Evolutionary conservation across 2,329 filamentous ascomycete genomes (phyloP).

Genomic region (Emydomyces testavorans): DNA sequence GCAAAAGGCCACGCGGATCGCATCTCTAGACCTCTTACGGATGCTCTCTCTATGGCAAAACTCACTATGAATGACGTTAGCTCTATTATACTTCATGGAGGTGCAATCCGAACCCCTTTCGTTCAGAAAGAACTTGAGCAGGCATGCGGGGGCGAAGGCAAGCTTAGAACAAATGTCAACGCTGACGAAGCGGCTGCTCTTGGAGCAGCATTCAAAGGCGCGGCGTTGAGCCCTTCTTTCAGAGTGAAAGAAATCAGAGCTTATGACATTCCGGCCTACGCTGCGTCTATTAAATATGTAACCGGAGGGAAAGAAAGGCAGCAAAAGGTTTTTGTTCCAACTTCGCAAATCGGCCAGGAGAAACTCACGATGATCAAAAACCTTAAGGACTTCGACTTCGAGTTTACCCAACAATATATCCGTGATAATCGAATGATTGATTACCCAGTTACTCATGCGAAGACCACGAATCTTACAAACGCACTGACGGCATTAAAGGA

Average conservation of each 20-base stretch:
- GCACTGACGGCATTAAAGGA: slow-evolving; percentile 68
- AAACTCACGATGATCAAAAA: slow-evolving; percentile 81
- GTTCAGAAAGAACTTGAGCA: slow-evolving; percentile 81
- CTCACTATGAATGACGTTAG: slow-evolving; percentile 66
- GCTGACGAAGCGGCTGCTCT: slow-evolving; percentile 94
- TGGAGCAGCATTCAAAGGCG: slow-evolving; percentile 87
- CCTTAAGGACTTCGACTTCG: slow-evolving; percentile 66
- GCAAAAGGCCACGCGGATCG: slow-evolving; percentile 56
- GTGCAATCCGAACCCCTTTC: slow-evolving; percentile 80
- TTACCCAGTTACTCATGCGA: slow-evolving; percentile 52
- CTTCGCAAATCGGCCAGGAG: slow-evolving; percentile 60
- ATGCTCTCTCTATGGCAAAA: slow-evolving; percentile 62
- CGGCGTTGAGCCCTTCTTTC: slow-evolving; percentile 86
- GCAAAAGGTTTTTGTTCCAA: slow-evolving; percentile 72
- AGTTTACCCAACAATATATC: slow-evolving; percentile 62
- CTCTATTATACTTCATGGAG: slow-evolving; percentile 87
- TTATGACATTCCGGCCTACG: slow-evolving; percentile 63
- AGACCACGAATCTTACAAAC: slow-evolving; percentile 75
- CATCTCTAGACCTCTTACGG: slow-evolving; percentile 56
- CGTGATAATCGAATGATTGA: slow-evolving; percentile 39
- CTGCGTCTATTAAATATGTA: slow-evolving; percentile 61
- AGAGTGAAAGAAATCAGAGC: slow-evolving; percentile 92
- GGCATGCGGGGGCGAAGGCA: slow-evolving; percentile 57
- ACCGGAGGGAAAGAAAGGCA: slow-evolving; percentile 58
- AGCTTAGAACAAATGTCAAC: slow-evolving; percentile 89